Base-by-base conservation (phyloP, 2,329 filamentous ascomycete species). In the Davidsoniella virescens region DNA sequence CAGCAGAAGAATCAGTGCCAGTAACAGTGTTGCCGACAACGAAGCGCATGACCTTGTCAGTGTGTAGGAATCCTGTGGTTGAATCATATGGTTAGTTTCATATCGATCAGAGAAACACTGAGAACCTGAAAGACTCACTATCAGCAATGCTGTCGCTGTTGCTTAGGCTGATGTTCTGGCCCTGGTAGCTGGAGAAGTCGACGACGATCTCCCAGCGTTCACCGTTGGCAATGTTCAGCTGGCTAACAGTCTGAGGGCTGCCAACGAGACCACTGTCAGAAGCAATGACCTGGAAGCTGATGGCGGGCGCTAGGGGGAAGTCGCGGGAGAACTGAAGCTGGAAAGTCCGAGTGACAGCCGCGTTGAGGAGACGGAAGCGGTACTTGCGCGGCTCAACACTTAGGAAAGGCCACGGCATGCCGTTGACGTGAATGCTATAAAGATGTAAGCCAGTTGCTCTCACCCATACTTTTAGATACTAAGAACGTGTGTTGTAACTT, bases 321-420 rank as follows among this genome's bases (percentile, higher is more conserved):
- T 64, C 63, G 29, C 58, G 56, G 16, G 57, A 64, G 41, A 75
- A 67, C 56, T 69, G 73, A 7, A 77, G 60, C 14, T 65, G 60
- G 52, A 71, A 76, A 14, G 66, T 65, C 44, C 70, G 60, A 23
- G 65, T 69, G 47, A 73, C 57, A n/a, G 69, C 65, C 9, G 68
- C 67, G 58, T 77, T 68, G 23, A 75, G 65, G 50, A 77, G 57
- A 2, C 75, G 64, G 55, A 79, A 69, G 17, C 74, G 71, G 59
- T 79, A 78, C 59, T 77, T 78, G 57, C 75, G 68, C 5, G 72
- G 73, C 59, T 79, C 70, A 3, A 78, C 74, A n/a, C 68, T 65
- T 8, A 76, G 56, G 54, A 66, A 77, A 2, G 75, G 75, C 75
- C 75, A 79, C 2, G 75, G 75, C 54, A 73, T 69, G 2, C 70